Evolutionary conservation across 345 rosid species (phyloP).

Genomic region (Crucihimalaya himalaica): DNA sequence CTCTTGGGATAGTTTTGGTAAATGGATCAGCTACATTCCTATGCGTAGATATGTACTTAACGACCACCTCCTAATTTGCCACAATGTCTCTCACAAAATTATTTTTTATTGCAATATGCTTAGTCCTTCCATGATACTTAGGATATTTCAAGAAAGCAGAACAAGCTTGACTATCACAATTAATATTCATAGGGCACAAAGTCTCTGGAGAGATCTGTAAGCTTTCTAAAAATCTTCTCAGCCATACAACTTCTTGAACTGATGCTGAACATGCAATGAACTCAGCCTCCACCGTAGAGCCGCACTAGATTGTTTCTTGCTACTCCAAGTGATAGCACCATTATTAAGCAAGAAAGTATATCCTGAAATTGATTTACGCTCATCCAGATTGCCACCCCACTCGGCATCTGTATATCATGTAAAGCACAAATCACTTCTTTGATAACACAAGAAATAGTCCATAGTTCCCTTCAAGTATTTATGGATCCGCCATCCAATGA

Average conservation of each 20-base stretch:
- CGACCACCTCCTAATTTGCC: background rate
- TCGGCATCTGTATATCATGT: too few relatives aligned
- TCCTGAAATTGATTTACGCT: too few relatives aligned
- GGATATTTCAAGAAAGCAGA: background rate
- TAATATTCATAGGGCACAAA: background rate
- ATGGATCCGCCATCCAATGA: background rate
- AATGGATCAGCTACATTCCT: background rate
- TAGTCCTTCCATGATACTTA: background rate
- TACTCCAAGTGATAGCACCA: too few relatives aligned
- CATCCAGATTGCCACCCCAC: too few relatives aligned
- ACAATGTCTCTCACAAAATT: background rate
- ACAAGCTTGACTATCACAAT: background rate
- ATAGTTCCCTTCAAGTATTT: background rate
- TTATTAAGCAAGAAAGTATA: too few relatives aligned
- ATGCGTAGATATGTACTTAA: background rate
- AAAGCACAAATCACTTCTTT: background rate
- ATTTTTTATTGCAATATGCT: background rate
- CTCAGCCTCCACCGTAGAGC: too few relatives aligned
- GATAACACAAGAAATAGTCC: constrained; percentile 3
- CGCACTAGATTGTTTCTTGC: too few relatives aligned
- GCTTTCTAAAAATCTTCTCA: background rate
- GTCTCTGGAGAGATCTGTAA: background rate
- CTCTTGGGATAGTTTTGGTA: background rate
- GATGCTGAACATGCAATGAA: background rate
- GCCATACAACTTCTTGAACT: background rate